Percentiles rank a stretch among this genome's conserved stretches.
phyloP scores from a whole-genome alignment of 768 basidiomycete genomes.

The Rhizopogon vinicolor region DNA sequence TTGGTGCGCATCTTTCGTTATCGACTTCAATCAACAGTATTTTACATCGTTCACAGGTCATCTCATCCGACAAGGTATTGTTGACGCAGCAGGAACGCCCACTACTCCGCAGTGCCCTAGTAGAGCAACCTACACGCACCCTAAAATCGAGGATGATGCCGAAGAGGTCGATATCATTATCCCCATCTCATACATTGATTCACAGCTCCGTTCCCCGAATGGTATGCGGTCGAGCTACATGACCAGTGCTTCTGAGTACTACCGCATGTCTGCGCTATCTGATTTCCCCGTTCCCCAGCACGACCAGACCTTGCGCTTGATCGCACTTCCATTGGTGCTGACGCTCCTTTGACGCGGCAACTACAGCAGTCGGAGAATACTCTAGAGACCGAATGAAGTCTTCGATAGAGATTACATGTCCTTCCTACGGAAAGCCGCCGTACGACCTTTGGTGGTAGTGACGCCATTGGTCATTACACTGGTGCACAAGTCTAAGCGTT shows the following conservation, averaged over 20 bases:
- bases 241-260: slow-evolving; percentile 50
- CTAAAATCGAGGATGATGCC: slow-evolving; percentile 12
- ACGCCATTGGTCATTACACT: slow-evolving; percentile 17
- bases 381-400: neutral
- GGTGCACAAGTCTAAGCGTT: slow-evolving; percentile 10
- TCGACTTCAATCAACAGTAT: neutral
- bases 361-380: neutral
- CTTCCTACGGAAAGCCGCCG: slow-evolving; percentile 10
- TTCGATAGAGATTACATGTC: slow-evolving; percentile 4
- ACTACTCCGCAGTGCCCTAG: slow-evolving; percentile 6
- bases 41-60: slow-evolving; percentile 13
- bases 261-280: slow-evolving; percentile 66
- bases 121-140: slow-evolving; percentile 16
- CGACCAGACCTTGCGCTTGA: slow-evolving; percentile 17
- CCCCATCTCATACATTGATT: slow-evolving; percentile 15
- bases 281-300: slow-evolving; percentile 66
- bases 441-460: slow-evolving; percentile 24
- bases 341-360: slow-evolving; percentile 10
- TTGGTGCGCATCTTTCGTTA: slow-evolving; percentile 12
- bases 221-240: slow-evolving; percentile 50
- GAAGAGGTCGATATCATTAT: slow-evolving; percentile 4
- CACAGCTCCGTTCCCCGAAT: slow-evolving; percentile 23
- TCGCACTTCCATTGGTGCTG: slow-evolving; percentile 41
- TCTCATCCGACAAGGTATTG: slow-evolving; percentile 17
- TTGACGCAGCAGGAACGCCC: slow-evolving; percentile 12